Evolutionary conservation across 225 moss, liverwort and hornwort species (phyloP), one percentile per base, ranked within the genome.

Genomic region (Neckera pumila): DNA sequence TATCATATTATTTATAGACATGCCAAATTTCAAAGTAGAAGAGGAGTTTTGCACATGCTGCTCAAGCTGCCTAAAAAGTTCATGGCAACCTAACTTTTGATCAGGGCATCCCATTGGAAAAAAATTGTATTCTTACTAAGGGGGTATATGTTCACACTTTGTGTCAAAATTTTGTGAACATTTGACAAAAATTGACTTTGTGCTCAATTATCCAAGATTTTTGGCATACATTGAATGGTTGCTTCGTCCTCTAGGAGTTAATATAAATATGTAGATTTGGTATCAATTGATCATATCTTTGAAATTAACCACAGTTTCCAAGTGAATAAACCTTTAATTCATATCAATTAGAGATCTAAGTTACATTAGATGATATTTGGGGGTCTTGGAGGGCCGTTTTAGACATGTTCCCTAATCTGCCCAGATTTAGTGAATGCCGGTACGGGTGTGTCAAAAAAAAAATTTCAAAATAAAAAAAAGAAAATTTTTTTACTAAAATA

Each of bases 81-180:
- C 0, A 45, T 2, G 31, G 12, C 0, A 18, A 1, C 2, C 11
- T 14, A 47, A 18, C 3, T 49, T 75, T 75, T 31, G 2, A 20
- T 75, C 2, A 1, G 4, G 3, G 12, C 11, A 65, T 2, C 8
- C 5, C 18, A 33, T 23, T 1, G 0, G 0, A 40, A 70, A 69
- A 38, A 14, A 40, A 40, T 14, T 14, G 9, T 26, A 70, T 42
- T 26, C 3, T 15, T 3, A 72, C 4, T 2, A 28, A 72, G 4
- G 5, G 17, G 21, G 1, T 2, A 4, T 9, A 27, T 28, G 1
- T 6, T 17, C 27, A 72, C 6, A 17, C 28, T 18, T 47, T 18
- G 11, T 30, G 4, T 11, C 10, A 43, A 72, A 21, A 22, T 12
- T 71, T 25, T 2, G 0, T 42, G 5, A 71, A 38, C 12, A 38